Base-by-base conservation (phyloP, 2,329 filamentous ascomycete genomes). In the Calonectria crousiana region DNA sequence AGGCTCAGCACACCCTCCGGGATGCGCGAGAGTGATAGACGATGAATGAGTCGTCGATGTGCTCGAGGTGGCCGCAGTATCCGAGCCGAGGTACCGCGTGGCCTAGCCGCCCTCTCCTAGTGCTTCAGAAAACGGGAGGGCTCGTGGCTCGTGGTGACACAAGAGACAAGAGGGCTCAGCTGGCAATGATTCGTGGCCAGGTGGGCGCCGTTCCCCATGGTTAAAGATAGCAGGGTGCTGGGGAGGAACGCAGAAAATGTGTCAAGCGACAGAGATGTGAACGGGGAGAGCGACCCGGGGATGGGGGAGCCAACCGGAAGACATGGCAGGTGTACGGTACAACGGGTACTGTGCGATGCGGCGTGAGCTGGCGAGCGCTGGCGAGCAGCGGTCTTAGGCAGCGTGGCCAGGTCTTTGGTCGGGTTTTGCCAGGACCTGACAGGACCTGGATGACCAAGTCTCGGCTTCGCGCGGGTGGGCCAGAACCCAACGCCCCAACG, bases 271-370 rank as follows among this genome's bases (percentile, higher is more conserved):
- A 34, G 32, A 36, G 68, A 49, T 38, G 49, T 23, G 68, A 52
- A 66, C 60, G 47, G 60, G 69, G 49, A 58, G 47, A 58, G 41
- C 36, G 64, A 58, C 66, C 66, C 71, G 56, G 28, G 28, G 38
- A 65, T 69, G 66, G 20, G 71, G 65, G 47, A 73, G 56, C 71
- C 71, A 69, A 73, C 71, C 71, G 71, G 71, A 73, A 56, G 66
- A 23, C 51, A 30, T 69, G 71, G 60, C 66, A 67, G 64, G 34
- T 16, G 32, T 38, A 34, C 44, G 47, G 70, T 66, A 62, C 56
- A 73, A 32, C 41, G 60, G 58, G 53, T 41, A 66, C 71, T 66
- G 66, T 69, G 56, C 56, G 32, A 18, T 20, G 38, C 34, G 47
- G 52, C 28, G 41, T 30, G 47, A 41, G 65, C 47, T 52, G 44